A percentile compares a stretch with the other conserved stretches of the same genome.
phyloP scores from a whole-genome alignment of 495 filamentous ascomycete species.

The Ascobolus immersus region DNA sequence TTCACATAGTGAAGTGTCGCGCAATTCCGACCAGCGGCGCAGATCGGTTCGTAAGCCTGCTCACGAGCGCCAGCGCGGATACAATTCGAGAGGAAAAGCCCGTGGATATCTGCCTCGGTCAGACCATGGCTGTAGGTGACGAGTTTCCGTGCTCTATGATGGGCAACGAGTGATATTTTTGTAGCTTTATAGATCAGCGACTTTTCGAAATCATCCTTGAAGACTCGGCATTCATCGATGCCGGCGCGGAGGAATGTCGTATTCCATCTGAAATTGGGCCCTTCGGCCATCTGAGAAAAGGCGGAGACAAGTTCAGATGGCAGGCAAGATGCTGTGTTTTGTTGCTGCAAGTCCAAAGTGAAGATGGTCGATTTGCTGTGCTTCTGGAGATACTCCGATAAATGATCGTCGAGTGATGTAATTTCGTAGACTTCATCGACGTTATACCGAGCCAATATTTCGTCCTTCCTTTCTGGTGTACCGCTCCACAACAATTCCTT shows the following conservation, averaged over 20 bases:
- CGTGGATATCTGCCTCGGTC: constrained; percentile 68
- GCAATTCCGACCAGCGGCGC: constrained; percentile 50
- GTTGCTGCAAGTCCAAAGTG: no score
- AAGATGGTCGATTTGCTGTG: constrained; percentile 17
- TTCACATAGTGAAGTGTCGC: constrained; percentile 61
- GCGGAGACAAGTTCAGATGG: no score
- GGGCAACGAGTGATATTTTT: constrained; percentile 44
- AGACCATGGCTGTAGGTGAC: constrained; percentile 18
- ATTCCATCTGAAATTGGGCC: neutral
- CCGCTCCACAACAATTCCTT: constrained; percentile 36
- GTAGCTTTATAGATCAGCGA: constrained; percentile 55
- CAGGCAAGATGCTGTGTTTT: no score
- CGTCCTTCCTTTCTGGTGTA: constrained; percentile 24
- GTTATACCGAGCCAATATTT: constrained; percentile 25
- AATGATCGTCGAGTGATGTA: constrained; percentile 9
- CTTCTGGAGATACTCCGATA: constrained; percentile 16
- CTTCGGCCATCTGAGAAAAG: constrained; percentile 14
- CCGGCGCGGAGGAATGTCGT: constrained; percentile 27
- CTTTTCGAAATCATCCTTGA: constrained; percentile 65
- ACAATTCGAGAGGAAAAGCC: constrained; percentile 44
- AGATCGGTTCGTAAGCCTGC: constrained; percentile 74
- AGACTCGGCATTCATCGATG: constrained; percentile 43
- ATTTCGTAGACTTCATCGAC: constrained; percentile 27
- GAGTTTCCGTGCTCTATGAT: constrained; percentile 20
- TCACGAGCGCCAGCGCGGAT: constrained; percentile 41